Percentiles rank a stretch among this genome's conserved stretches.
Evolutionary conservation across 2,329 filamentous ascomycete genomes (phyloP).

Genomic region (Endocalyx cinctus): DNA sequence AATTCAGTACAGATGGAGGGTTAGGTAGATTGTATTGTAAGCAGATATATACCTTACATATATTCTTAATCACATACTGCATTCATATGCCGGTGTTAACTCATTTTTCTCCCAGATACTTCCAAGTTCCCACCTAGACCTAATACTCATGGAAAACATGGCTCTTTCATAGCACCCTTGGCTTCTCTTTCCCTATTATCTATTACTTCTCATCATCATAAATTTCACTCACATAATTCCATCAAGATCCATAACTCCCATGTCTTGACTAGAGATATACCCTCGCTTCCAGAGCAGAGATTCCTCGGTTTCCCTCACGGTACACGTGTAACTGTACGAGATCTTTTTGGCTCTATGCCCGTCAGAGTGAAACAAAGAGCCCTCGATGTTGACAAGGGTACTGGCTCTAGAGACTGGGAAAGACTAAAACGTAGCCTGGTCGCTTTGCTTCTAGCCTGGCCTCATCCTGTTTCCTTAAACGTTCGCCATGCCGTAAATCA

Average conservation of each 20-base stretch:
- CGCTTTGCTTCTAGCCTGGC: conserved; percentile 68
- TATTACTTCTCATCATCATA: conserved; percentile 66
- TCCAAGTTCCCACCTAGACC: conserved; percentile 59
- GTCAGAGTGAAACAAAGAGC: conserved; percentile 81
- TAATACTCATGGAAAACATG: conserved; percentile 60
- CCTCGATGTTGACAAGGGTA: conserved; percentile 42
- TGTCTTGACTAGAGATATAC: conserved; percentile 58
- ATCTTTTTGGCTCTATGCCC: conserved; percentile 86
- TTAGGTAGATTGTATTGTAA: conserved; percentile 70
- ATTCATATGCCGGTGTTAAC: no score
- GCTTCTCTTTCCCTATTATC: conserved; percentile 71
- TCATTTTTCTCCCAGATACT: conserved; percentile 72
- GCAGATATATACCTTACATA: no score
- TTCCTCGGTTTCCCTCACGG: conserved; percentile 58
- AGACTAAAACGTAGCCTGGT: conserved; percentile 54
- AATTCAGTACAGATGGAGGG: conserved; percentile 68
- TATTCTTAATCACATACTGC: no score
- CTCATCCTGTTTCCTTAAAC: conserved; percentile 48
- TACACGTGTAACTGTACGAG: conserved; percentile 69
- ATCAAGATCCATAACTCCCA: conserved; percentile 67
- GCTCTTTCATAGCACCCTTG: conserved; percentile 73
- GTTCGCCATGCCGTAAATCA: conserved; percentile 46
- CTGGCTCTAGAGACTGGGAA: conserved; percentile 61
- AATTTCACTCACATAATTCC: conserved; percentile 57
- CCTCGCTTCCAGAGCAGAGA: conserved; percentile 54